Evolutionary conservation across 83 land plant species (phyloP), one percentile per base, ranked within the genome.

Genomic region (Diphasiastrum complanatum): DNA sequence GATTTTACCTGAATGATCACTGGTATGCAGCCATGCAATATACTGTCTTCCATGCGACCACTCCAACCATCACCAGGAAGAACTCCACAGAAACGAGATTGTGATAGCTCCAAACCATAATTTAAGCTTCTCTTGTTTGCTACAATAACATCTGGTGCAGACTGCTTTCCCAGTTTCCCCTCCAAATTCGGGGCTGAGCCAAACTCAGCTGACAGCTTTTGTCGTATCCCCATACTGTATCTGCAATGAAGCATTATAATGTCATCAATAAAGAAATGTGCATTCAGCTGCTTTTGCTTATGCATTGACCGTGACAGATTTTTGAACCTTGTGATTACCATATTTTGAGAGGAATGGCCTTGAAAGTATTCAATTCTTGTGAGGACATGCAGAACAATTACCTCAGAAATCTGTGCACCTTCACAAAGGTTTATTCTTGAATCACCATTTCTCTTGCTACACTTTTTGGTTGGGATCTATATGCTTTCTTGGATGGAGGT

Each of bases 61-160:
- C 96, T 92, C 98, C 98, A 92, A 19, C 98, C 98, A 79, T 92
- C 98, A 26, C 98, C 98, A 50, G 98, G 98, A 49, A 92, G 45
- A 10, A 92, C 96, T 24, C 98, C 98, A 81, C 98, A 92, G 40
- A 92, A 92, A 31, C 73, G 57, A 51, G 98, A 85, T 50, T 77
- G 71, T 12, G 84, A 79, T 28, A 92, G 61, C 26, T 79, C 86
- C 8, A 58, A 65, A 26, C 64, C 64, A 73, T 92, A 92, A 35
- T 78, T 45, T 18, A 51, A 68, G 34, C 82, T 76, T 38, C 83
- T 74, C 3, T 64, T 19, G 40, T 83, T 75, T 22, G 82, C 78
- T 33, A 92, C 88, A 33, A 80, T 79, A 1, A 92, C 91, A 75
- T 91, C 81, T 30, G 50, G 57, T 35, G 79, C 51, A 49, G 72